These are phyloP conservation scores for Naumovozyma castellii DNA, from an alignment of 805 yeast species.

Conservation along the genomic window DNA sequence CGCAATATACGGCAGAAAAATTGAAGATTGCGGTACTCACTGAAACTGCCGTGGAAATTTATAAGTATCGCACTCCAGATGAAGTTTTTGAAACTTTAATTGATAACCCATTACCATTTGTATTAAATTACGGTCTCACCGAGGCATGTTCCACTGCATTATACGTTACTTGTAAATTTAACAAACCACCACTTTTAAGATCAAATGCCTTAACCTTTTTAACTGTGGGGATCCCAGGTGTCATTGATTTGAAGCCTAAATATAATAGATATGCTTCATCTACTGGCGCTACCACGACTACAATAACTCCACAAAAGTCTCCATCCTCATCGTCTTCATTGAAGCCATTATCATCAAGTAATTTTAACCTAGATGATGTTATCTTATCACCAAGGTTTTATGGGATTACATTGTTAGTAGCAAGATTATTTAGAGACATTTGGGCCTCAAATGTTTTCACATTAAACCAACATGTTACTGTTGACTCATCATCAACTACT, in stretches of 20 bases:
- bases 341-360: conserved; percentile 11
- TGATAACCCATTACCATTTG: conserved; percentile 61
- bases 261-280: conserved; percentile 30
- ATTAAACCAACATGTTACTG: conserved; percentile 18
- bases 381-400: conserved; percentile 84
- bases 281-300: conserved; percentile 17
- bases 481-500: conserved; percentile 3
- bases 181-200: conserved; percentile 43
- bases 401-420: conserved; percentile 69
- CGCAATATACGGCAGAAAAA: conserved; percentile 63
- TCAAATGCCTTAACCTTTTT: conserved; percentile 37
- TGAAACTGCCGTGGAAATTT: conserved; percentile 63
- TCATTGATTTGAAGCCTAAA: conserved; percentile 35
- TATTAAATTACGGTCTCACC: conserved; percentile 70
- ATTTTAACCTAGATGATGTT: conserved; percentile 51
- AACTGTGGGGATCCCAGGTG: conserved; percentile 35
- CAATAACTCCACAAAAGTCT: conserved; percentile 14
- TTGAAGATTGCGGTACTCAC: conserved; percentile 77
- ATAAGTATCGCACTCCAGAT: conserved; percentile 72
- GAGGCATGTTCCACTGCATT: conserved; percentile 88
- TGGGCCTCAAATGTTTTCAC: conserved; percentile 71
- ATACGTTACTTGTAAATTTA: conserved; percentile 69
- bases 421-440: conserved; percentile 66
- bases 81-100: conserved; percentile 61
- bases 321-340: conserved; percentile 2